These are phyloP conservation scores for Polyporus arcularius DNA, from an alignment of 768 basidiomycete species.

Conservation along the genomic window DNA sequence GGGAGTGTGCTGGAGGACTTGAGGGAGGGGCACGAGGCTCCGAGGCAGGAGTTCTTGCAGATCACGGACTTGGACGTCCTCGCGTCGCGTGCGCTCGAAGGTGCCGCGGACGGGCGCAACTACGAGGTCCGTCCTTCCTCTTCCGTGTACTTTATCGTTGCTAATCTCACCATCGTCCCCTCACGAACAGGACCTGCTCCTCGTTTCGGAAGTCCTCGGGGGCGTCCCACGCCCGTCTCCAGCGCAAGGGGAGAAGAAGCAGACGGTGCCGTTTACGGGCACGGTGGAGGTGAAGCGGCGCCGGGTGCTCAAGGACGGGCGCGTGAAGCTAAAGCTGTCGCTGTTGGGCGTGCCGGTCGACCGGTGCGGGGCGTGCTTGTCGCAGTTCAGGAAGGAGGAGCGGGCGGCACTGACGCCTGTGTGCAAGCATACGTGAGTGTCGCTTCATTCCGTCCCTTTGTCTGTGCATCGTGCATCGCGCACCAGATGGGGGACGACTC, in stretches of 20 bases:
- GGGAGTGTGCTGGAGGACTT: conserved; percentile 10
- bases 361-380: conserved; percentile 73
- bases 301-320: conserved; percentile 62
- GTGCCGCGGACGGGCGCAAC: conserved; percentile 47
- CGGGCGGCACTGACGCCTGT: conserved; percentile 52
- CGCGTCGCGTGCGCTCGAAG: conserved; percentile 53
- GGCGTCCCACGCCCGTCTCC: conserved; percentile 46
- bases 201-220: conserved; percentile 64
- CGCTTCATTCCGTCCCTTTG: not conserved
- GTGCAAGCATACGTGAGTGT: conserved; percentile 59
- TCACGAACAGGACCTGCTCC: conserved; percentile 50
- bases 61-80: conserved; percentile 65
- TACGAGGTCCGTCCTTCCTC: conserved; percentile 52
- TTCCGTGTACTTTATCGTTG: no score
- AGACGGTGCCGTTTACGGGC: conserved; percentile 24
- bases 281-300: conserved; percentile 56
- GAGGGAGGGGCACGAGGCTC: conserved; percentile 3
- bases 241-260: conserved; percentile 1
- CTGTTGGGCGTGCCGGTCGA: conserved; percentile 65
- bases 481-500: no score
- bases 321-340: conserved; percentile 68
- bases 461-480: no score
- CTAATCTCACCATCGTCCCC: not conserved
- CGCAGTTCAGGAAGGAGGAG: conserved; percentile 65
- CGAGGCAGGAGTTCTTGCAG: conserved; percentile 13